phyloP scores from a whole-genome alignment of 768 basidiomycete genomes.

The Rickenella mellea region DNA sequence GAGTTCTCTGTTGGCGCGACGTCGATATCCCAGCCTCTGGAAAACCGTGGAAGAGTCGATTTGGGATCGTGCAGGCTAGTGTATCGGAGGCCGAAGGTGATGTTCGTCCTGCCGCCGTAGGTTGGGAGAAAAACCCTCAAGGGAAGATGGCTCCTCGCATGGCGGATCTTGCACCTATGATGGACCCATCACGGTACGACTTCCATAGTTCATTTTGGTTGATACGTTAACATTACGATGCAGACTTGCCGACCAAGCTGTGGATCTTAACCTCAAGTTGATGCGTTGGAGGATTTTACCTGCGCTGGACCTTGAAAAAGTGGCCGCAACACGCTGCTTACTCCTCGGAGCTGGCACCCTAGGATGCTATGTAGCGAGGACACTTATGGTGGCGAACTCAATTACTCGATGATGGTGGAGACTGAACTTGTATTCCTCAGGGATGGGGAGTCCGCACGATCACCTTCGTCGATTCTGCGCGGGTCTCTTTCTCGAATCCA shows the following conservation, averaged over 20 bases:
- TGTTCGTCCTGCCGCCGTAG: conserved; percentile 55
- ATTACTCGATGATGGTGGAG: not conserved
- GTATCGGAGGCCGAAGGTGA: conserved; percentile 21
- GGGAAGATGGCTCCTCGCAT: conserved; percentile 82
- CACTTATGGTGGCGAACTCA: conserved; percentile 64
- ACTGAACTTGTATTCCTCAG: conserved; percentile 27
- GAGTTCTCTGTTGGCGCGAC: conserved; percentile 75
- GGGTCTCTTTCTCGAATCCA: conserved; percentile 94
- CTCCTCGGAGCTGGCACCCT: conserved; percentile 93
- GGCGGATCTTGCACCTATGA: conserved; percentile 90
- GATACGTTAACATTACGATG: not conserved
- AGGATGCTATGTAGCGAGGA: conserved; percentile 91
- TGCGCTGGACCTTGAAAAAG: conserved; percentile 76
- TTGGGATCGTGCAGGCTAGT: conserved; percentile 51
- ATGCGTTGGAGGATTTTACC: conserved; percentile 98
- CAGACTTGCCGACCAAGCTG: conserved; percentile 90
- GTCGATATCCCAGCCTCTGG: conserved; percentile 33
- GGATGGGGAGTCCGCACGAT: conserved; percentile 95
- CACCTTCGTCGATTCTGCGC: conserved; percentile 84
- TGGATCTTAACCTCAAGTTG: conserved; percentile 94
- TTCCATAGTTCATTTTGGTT: not conserved
- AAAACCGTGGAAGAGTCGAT: conserved; percentile 50
- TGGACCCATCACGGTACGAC: conserved; percentile 77
- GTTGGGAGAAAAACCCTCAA: conserved; percentile 90
- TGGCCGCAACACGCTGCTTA: conserved; percentile 71